These are phyloP conservation scores for Coniochaeta sp. DNA, from an alignment of 2,329 filamentous ascomycete genomes.

Conservation along the genomic window DNA sequence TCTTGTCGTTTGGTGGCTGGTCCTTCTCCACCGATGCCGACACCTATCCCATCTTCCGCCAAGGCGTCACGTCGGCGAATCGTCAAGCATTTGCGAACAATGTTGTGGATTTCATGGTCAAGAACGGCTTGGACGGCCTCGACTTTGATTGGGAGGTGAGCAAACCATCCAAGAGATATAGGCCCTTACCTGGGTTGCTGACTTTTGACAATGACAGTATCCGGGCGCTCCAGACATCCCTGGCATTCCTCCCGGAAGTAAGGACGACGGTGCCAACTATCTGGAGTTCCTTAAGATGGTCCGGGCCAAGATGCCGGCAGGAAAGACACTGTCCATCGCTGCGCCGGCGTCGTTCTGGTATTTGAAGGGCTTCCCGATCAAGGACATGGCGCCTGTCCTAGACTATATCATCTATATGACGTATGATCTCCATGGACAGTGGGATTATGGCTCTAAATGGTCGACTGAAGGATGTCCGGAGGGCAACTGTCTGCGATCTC, in stretches of 20 bases:
- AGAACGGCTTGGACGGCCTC: slow-evolving; percentile 31
- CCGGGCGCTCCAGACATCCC: slow-evolving; percentile 26
- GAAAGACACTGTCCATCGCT: slow-evolving; percentile 12
- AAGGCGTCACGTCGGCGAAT: slow-evolving; percentile 26
- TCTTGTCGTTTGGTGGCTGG: slow-evolving; percentile 39
- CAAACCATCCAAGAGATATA: background rate
- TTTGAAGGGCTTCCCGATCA: slow-evolving; percentile 19
- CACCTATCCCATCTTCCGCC: slow-evolving; percentile 29
- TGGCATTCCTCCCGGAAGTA: slow-evolving; percentile 16
- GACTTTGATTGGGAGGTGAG: slow-evolving; percentile 27
- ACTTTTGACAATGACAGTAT: slow-evolving; percentile 15
- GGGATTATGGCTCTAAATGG: slow-evolving; percentile 18
- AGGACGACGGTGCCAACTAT: slow-evolving; percentile 13
- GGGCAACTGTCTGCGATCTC: slow-evolving; percentile 12
- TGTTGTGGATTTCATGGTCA: slow-evolving; percentile 28
- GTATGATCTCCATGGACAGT: slow-evolving; percentile 27
- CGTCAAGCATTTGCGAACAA: slow-evolving; percentile 26
- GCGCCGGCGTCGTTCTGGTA: slow-evolving; percentile 21
- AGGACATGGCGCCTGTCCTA: slow-evolving; percentile 11
- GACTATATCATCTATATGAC: slow-evolving; percentile 29
- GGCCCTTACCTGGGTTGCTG: background rate
- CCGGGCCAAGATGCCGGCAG: background rate
- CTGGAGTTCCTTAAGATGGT: slow-evolving; percentile 13
- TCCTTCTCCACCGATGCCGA: slow-evolving; percentile 26
- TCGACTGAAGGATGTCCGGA: slow-evolving; percentile 15